Percentiles rank a stretch among this genome's conserved stretches.
Evolutionary conservation across 768 basidiomycete genomes (phyloP).

Genomic region (Collybiopsis luxurians): DNA sequence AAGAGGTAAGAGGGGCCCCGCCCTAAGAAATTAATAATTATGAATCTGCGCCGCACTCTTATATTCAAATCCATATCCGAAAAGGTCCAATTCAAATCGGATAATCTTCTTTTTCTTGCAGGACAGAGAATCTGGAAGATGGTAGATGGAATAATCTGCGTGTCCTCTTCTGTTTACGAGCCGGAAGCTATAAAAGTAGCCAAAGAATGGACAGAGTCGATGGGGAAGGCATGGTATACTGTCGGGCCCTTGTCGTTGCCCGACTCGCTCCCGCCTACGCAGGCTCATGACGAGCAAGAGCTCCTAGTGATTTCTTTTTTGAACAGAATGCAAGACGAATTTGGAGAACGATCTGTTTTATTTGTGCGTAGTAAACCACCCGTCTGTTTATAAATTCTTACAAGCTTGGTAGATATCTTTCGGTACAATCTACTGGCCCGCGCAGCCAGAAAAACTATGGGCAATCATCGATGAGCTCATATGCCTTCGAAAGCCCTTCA

Average conservation of each 20-base stretch:
- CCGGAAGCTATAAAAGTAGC: not conserved
- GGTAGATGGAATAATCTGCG: not conserved
- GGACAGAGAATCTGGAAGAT: not conserved
- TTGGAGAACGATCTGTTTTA: not conserved
- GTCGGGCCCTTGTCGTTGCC: conserved; percentile 2
- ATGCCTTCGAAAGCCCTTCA: not conserved
- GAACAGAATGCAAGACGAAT: not conserved
- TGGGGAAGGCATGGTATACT: not conserved
- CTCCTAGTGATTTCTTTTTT: not conserved
- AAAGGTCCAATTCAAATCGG: not conserved
- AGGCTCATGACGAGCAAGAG: not conserved
- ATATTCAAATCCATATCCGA: not conserved
- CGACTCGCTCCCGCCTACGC: not conserved
- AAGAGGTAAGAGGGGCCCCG: not conserved
- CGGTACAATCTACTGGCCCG: conserved; percentile 6
- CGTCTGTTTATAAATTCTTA: not conserved
- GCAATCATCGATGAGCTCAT: conserved; percentile 5
- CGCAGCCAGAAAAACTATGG: not conserved
- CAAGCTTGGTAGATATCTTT: not conserved
- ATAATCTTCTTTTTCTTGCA: not conserved
- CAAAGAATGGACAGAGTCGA: not conserved
- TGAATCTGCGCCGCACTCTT: not conserved
- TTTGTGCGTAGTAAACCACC: not conserved
- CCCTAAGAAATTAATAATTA: too few relatives aligned
- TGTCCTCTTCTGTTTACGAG: conserved; percentile 6